Base-by-base conservation (phyloP, 2,329 filamentous ascomycete species). In the Grosmannia huntii region DNA sequence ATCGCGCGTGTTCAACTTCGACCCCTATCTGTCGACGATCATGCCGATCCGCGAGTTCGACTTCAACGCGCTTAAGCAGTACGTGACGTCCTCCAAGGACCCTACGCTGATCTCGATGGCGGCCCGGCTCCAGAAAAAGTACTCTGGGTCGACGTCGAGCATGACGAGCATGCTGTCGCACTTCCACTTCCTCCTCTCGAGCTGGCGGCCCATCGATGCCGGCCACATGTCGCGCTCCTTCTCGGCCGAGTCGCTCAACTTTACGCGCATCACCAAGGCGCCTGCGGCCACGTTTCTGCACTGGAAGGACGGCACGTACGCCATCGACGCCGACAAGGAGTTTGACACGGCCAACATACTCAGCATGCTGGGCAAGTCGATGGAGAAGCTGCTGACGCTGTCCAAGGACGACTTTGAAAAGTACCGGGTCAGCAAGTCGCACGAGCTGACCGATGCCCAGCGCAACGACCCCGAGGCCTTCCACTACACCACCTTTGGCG, bases 21-120 rank as follows among this genome's bases (percentile, higher is more conserved):
- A 99, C 68, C 94, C 95, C 0, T 96, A 96, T 67, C 79, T 99
- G 23, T 83, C 90, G 60, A 84, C 84, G 56, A 95, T 99, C 65
- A 97, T 97, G 90, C 91, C 94, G 2, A 85, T 94, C 19, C 76
- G 82, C 2, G 89, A 99, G 67, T 99, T 99, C 67, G 89, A 99
- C 67, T 99, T 95, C 70, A 81, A 88, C 59, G 85, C 90, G 4
- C 72, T 99, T 57, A 89, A 88, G 69, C 79, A 85, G 62, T 99
- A 96, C 70, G 84, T 96, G 63, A 96, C 91, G 0, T 96, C 94
- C 0, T 97, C 92, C 11, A 85, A 88, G 68, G 94, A 99, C 68
- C 71, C 73, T 6, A 82, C 78, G 5, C 76, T 99, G 14, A 79
- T 85, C n/a, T 69, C 77, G 1, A 80, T 94, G 49, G 88, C 89